Base-by-base conservation (phyloP, 139 green algal genomes). In the Edaphochlamys debaryana region DNA sequence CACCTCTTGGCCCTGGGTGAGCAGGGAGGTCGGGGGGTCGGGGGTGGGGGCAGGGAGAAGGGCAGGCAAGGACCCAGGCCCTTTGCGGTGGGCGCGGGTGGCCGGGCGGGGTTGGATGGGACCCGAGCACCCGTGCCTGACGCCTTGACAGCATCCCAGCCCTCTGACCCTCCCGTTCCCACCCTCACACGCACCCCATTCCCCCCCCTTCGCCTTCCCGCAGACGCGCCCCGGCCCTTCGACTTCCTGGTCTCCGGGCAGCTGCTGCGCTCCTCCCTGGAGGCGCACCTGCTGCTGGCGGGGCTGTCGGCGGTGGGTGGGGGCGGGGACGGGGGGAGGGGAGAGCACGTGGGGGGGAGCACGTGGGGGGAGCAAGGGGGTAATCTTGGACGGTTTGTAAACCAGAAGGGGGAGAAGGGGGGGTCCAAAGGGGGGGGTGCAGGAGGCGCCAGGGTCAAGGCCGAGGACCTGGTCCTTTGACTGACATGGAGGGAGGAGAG, bases 171-270 rank as follows among this genome's bases (percentile, higher is more conserved):
- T 48, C 4, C 27, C 30, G 27, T 15, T 37, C 52, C 17, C 52
- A 7, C 52, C 20, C 17, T 4, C 52, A 29, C 52, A 22, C 52
- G 17, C 4, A 20, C 52, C 52, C 52, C 52, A 29, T 4, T 27
- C 29, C 13, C 54, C 23, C 20, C 63, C 38, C 38, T 30, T 36
- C 60, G 23, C 7, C 27, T 5, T 8, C 52, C 37, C 82, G 78
- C 89, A 97, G 96, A 98, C 0, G 85, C 85, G 23, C 41, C 92
- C 0, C 80, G 90, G 13, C 95, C 97, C 0, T 99, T 99, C 90
- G 97, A 99, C 79, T 99, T 99, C 81, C 77, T 99, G 3, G 84
- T 99, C 7, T 56, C 95, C 76, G 96, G 93, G 22, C 90, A 96
- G 85, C 93, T 99, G 41, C 67, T 99, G 32, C 90, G 97, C 3